phyloP scores from a whole-genome alignment of 768 basidiomycete species.

The Mycena indigotica region DNA sequence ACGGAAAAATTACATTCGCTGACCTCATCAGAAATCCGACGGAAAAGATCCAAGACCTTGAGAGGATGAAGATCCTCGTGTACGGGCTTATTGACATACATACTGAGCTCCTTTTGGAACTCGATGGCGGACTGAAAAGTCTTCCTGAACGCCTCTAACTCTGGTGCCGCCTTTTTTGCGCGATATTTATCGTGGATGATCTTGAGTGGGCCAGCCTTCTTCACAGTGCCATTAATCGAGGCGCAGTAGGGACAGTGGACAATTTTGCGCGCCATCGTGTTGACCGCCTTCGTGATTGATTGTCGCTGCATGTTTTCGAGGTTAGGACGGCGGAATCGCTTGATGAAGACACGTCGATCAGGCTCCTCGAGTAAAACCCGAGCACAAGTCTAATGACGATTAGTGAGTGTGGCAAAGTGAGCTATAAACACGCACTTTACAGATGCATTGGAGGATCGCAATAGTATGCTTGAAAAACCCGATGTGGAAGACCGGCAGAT shows the following conservation, averaged over 20 bases:
- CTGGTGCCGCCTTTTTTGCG: slow-evolving; percentile 87
- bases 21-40: slow-evolving; percentile 90
- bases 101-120: slow-evolving; percentile 82
- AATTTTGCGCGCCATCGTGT: slow-evolving; percentile 84
- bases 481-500: slow-evolving; percentile 96
- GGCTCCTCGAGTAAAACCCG: slow-evolving; percentile 86
- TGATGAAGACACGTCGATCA: slow-evolving; percentile 81
- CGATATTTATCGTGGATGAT: slow-evolving; percentile 98
- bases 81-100: slow-evolving; percentile 84
- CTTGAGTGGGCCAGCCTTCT: slow-evolving; percentile 92
- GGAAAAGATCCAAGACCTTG: slow-evolving; percentile 90
- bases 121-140: slow-evolving; percentile 82
- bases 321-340: slow-evolving; percentile 85
- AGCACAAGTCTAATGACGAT: slow-evolving; percentile 72
- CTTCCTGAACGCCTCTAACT: slow-evolving; percentile 85
- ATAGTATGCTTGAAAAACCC: slow-evolving; percentile 98
- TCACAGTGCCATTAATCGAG: slow-evolving; percentile 91
- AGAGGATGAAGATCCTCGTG: slow-evolving; percentile 94
- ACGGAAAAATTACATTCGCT: slow-evolving; percentile 11
- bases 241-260: slow-evolving; percentile 93
- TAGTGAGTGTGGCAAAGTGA: slow-evolving; percentile 1
- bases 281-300: slow-evolving; percentile 79
- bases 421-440: slow-evolving; percentile 66
- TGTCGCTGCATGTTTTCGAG: slow-evolving; percentile 94
- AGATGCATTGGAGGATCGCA: slow-evolving; percentile 90